Evolutionary conservation across 805 yeast species (phyloP).

Genomic region (Metschnikowia noctiluminum): DNA sequence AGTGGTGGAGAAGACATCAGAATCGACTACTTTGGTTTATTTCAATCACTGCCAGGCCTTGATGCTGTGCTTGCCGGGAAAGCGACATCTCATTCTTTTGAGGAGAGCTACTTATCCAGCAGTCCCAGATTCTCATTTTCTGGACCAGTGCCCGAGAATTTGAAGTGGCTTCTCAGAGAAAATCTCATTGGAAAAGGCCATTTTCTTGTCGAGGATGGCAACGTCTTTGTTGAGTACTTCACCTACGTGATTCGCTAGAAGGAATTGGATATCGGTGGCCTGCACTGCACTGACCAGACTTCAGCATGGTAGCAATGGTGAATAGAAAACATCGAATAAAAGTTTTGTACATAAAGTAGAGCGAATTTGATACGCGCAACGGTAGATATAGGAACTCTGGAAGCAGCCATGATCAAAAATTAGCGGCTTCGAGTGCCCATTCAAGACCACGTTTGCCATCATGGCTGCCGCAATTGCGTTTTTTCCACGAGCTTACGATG

Average conservation of each 20-base stretch:
- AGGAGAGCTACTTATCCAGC: conserved; percentile 48
- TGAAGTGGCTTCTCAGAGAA: conserved; percentile 48
- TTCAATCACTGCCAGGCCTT: conserved; percentile 32
- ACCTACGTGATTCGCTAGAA: conserved; percentile 33
- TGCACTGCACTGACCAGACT: background rate
- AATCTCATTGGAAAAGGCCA: conserved; percentile 59
- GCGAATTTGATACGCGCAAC: conserved; percentile 1
- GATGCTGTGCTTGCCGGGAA: conserved; percentile 37
- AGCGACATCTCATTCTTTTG: conserved; percentile 30
- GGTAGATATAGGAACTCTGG: background rate
- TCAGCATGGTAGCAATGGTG: background rate
- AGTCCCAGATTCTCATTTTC: conserved; percentile 46
- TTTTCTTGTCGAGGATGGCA: conserved; percentile 47
- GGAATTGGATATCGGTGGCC: background rate
- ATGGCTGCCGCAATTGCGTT: too few species aligned
- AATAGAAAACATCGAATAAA: background rate
- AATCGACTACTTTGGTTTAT: conserved; percentile 48
- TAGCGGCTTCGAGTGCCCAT: too few species aligned
- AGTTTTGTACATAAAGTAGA: background rate
- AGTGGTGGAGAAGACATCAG: conserved; percentile 41
- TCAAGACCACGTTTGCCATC: too few species aligned
- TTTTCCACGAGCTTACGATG: too few species aligned
- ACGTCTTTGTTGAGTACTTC: conserved; percentile 55
- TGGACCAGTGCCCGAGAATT: conserved; percentile 39
- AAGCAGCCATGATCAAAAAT: background rate